A percentile compares a stretch with the other conserved stretches of the same genome.
Conservation (phyloP, 129 eudicot genomes). For the Ambrosia artemisiifolia region DNA sequence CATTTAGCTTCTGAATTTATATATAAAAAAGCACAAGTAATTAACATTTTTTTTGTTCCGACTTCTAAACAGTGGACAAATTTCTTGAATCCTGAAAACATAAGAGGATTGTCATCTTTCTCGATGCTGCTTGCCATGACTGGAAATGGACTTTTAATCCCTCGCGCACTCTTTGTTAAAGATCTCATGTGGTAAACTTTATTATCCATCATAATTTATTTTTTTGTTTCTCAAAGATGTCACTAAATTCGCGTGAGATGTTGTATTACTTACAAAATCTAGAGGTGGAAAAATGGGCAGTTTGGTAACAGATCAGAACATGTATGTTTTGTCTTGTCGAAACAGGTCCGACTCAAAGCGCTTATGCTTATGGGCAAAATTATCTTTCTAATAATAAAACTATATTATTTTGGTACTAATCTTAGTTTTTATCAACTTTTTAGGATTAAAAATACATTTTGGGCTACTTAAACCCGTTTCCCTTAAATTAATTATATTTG, state of each 20-base stretch:
- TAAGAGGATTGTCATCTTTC: conserved; percentile 81
- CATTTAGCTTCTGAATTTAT: background rate
- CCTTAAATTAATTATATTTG: background rate
- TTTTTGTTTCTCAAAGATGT: conserved; percentile 5
- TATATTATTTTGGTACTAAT: background rate
- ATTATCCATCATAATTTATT: background rate
- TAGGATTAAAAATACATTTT: background rate
- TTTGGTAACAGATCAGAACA: conserved; percentile 5
- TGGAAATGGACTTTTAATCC: conserved; percentile 93
- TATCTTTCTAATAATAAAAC: background rate
- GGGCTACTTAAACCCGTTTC: background rate
- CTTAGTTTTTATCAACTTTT: background rate
- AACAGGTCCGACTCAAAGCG: background rate
- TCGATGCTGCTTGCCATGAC: conserved; percentile 97
- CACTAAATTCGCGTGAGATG: background rate
- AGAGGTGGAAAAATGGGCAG: background rate
- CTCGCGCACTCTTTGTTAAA: conserved; percentile 89
- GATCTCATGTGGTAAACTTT: conserved; percentile 92
- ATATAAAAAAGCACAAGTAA: background rate
- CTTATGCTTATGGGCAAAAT: background rate
- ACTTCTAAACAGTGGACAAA: conserved; percentile 78
- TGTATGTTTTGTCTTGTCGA: background rate
- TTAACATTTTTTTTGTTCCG: background rate
- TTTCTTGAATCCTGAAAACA: conserved; percentile 81
- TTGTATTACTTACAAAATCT: background rate